These are phyloP conservation scores for Stagonosporopsis tanaceti DNA, from an alignment of 2,329 filamentous ascomycete genomes.

Conservation along the genomic window DNA sequence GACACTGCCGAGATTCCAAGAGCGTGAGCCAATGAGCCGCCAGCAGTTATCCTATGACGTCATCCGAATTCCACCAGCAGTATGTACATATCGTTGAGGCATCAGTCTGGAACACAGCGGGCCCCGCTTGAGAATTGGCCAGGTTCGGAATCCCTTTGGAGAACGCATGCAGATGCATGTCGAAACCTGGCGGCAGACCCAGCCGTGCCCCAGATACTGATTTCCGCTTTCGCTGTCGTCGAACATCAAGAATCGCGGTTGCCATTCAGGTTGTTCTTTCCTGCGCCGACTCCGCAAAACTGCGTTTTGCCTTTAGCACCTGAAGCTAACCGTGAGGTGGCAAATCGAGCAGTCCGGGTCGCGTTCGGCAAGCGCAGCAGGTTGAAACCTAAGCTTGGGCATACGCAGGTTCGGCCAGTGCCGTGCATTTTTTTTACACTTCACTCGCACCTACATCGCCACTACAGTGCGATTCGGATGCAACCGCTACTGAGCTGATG, in stretches of 20 bases:
- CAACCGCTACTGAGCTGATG: not conserved
- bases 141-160: not conserved
- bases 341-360: conserved; percentile 6
- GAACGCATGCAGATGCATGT: not conserved
- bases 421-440: not conserved
- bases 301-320: not conserved
- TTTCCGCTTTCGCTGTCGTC: not conserved
- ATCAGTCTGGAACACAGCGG: not conserved
- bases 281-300: too few relatives aligned
- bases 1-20: not conserved
- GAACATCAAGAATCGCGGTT: not conserved
- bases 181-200: not conserved
- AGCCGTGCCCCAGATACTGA: not conserved
- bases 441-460: not conserved
- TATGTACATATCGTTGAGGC: too few relatives aligned
- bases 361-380: not conserved
- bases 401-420: not conserved
- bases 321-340: conserved; percentile 1
- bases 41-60: not conserved
- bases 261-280: not conserved
- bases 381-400: not conserved
- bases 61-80: not conserved
- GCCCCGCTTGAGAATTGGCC: not conserved
- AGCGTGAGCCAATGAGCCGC: not conserved
- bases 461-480: not conserved